These are phyloP conservation scores for Parietaria judaica DNA, from an alignment of 306 rosid species.

Conservation along the genomic window DNA sequence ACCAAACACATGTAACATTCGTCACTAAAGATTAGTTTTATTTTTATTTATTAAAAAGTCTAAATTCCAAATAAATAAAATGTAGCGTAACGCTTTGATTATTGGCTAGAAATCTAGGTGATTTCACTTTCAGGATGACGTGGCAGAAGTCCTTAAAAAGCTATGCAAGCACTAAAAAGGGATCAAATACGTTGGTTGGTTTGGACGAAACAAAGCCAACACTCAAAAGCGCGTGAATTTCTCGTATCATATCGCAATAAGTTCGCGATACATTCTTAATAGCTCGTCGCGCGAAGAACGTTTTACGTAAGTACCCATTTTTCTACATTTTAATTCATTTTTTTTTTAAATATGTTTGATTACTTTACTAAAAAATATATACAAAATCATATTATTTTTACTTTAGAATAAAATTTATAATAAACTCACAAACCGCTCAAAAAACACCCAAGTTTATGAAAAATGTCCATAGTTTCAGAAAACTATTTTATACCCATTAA, in stretches of 20 bases:
- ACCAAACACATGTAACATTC: neutral
- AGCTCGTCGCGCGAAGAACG: slow-evolving; percentile 11
- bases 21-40: neutral
- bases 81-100: neutral
- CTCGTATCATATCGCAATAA: neutral
- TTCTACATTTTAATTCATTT: too few species aligned
- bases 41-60: neutral
- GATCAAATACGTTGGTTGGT: neutral
- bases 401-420: too few species aligned
- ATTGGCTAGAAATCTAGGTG: neutral
- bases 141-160: neutral
- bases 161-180: neutral
- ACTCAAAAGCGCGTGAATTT: slow-evolving; percentile 8
- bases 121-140: neutral
- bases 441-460: too few species aligned
- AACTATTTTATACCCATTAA: too few species aligned
- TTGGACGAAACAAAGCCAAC: neutral
- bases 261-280: neutral
- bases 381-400: too few species aligned
- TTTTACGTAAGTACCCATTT: too few species aligned
- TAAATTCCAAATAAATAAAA: neutral
- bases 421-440: too few species aligned
- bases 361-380: too few species aligned
- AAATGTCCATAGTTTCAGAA: too few species aligned
- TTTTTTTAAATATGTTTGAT: too few species aligned